These are phyloP conservation scores for Aspergillus fumigatiaffinis DNA, from an alignment of 2,329 filamentous ascomycete species.

Conservation along the genomic window DNA sequence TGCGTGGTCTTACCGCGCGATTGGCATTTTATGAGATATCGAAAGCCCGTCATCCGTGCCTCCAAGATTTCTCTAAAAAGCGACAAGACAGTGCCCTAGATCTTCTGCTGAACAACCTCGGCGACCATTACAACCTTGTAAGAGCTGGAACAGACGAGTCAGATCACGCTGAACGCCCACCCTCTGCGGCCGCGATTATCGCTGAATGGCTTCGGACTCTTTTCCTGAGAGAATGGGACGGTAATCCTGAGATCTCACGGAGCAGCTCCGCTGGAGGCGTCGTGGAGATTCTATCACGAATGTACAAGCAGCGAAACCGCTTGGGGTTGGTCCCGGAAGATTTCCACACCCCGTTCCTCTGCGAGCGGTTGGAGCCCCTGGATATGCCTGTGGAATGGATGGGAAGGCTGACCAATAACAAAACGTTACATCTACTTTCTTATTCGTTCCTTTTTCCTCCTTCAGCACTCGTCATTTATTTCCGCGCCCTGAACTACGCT, in stretches of 20 bases:
- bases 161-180: slow-evolving; percentile 9
- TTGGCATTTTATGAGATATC: slow-evolving; percentile 49
- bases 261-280: slow-evolving; percentile 73
- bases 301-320: slow-evolving; percentile 68
- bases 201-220: slow-evolving; percentile 56
- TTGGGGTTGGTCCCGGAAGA: slow-evolving; percentile 64
- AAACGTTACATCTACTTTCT: slow-evolving; percentile 70
- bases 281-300: slow-evolving; percentile 65
- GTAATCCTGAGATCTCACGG: slow-evolving; percentile 64
- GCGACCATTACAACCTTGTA: slow-evolving; percentile 23
- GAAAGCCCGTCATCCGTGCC: slow-evolving; percentile 30
- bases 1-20: slow-evolving; percentile 47
- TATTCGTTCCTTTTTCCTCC: slow-evolving; percentile 76
- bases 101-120: slow-evolving; percentile 33
- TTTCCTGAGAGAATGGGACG: slow-evolving; percentile 77
- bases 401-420: slow-evolving; percentile 56
- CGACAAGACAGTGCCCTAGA: slow-evolving; percentile 32
- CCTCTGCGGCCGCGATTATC: slow-evolving; percentile 31
- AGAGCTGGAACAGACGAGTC: slow-evolving; percentile 4
- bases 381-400: slow-evolving; percentile 72
- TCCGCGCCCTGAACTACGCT: slow-evolving; percentile 82
- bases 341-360: slow-evolving; percentile 72
- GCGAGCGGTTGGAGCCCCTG: slow-evolving; percentile 70
- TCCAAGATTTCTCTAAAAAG: slow-evolving; percentile 25
- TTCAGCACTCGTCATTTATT: slow-evolving; percentile 71